These are phyloP conservation scores for Thyridium curvatum DNA, from an alignment of 2,329 filamentous ascomycete species.

Conservation along the genomic window DNA sequence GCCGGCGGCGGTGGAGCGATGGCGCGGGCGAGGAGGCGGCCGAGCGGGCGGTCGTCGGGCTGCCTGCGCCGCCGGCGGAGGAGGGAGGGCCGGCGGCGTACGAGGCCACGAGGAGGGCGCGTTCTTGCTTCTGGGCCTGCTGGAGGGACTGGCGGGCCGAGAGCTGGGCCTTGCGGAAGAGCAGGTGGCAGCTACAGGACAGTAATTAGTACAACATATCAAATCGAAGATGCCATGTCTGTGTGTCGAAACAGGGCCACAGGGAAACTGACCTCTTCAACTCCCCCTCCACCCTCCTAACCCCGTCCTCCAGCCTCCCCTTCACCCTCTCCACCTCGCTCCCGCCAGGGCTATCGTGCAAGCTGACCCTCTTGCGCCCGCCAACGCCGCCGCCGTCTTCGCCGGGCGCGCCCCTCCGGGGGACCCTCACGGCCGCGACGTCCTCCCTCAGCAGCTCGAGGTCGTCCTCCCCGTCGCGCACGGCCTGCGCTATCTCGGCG, in stretches of 20 bases:
- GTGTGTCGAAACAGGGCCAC: too few relatives aligned
- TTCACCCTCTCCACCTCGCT: constrained; percentile 56
- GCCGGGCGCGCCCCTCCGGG: constrained; percentile 15
- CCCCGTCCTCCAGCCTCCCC: constrained; percentile 58
- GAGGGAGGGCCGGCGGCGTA: constrained; percentile 32
- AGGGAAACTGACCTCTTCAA: constrained; percentile 59
- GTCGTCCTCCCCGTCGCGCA: constrained; percentile 77
- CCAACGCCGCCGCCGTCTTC: not conserved
- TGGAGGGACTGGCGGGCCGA: constrained; percentile 70
- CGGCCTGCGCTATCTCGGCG: constrained; percentile 69
- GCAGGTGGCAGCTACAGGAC: constrained; percentile 45
- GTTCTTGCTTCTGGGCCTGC: constrained; percentile 67
- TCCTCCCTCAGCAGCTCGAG: constrained; percentile 77
- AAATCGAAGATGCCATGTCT: too few relatives aligned
- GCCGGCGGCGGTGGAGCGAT: constrained; percentile 4
- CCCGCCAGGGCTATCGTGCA: constrained; percentile 22
- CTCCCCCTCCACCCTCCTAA: constrained; percentile 62
- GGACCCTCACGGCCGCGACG: constrained; percentile 58
- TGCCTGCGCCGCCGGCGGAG: constrained; percentile 3
- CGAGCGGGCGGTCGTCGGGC: constrained; percentile 16
- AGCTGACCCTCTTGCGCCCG: not conserved
- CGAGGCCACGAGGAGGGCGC: constrained; percentile 66
- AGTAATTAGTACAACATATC: constrained; percentile 7
- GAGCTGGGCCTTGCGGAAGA: constrained; percentile 78
- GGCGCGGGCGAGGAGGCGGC: constrained; percentile 25